Conservation (phyloP, 805 yeast genomes). For the Torulaspora indica region DNA sequence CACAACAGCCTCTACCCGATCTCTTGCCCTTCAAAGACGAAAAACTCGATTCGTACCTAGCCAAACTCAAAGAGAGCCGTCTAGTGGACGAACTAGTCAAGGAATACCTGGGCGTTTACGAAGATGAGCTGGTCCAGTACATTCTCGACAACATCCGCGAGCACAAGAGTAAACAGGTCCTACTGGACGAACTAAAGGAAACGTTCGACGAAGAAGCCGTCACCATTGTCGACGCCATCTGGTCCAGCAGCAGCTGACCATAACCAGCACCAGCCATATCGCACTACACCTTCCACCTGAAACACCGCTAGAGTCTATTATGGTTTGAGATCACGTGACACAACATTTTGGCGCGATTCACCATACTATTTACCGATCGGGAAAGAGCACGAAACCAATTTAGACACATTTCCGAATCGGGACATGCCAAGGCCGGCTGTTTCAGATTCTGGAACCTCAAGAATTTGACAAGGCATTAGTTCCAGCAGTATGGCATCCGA, state of each 20-base stretch:
- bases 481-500: constrained; percentile 1
- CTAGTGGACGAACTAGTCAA: constrained; percentile 31
- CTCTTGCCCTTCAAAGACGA: constrained; percentile 11
- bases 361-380: not conserved
- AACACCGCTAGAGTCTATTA: too few species aligned
- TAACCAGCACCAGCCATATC: not conserved
- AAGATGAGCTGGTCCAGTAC: constrained; percentile 33
- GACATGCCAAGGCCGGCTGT: constrained; percentile 1
- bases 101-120: constrained; percentile 34
- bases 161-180: constrained; percentile 21
- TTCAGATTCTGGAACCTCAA: constrained; percentile 12
- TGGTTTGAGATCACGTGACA: not conserved
- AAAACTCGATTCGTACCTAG: constrained; percentile 18
- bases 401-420: constrained; percentile 2
- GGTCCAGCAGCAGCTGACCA: constrained; percentile 23
- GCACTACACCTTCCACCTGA: not conserved
- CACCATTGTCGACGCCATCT: constrained; percentile 28
- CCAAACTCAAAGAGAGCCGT: constrained; percentile 17
- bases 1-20: not conserved
- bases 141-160: constrained; percentile 30
- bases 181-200: constrained; percentile 29
- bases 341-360: not conserved
- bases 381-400: constrained; percentile 5
- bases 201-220: constrained; percentile 35
- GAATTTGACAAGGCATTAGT: constrained; percentile 2